Percentiles rank a stretch among this genome's conserved stretches.
phyloP scores from a whole-genome alignment of 148 eudicot species.

The Gaultheria prostrata region DNA sequence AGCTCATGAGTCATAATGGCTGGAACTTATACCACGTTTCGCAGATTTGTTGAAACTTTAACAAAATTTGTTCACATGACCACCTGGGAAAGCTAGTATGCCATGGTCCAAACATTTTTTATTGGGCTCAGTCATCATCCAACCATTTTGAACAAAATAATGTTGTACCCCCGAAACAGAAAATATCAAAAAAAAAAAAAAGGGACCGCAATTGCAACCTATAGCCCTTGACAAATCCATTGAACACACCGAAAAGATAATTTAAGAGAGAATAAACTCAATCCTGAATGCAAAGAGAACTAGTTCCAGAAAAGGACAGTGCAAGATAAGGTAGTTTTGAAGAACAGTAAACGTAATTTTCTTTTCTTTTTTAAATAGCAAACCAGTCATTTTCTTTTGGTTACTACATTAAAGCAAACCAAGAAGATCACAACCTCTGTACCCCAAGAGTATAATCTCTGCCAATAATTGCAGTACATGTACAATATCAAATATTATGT shows the following conservation, averaged over 20 bases:
- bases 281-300: not conserved
- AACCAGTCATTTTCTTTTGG: not conserved
- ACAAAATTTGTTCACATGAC: not conserved
- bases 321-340: not conserved
- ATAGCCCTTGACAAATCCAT: not conserved
- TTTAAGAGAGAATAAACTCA: not conserved
- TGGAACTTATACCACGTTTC: not conserved
- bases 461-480: not conserved
- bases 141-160: not conserved
- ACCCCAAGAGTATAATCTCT: not conserved
- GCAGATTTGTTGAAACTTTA: not conserved
- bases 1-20: not conserved
- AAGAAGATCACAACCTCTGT: not conserved
- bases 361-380: no score
- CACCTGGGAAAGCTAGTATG: not conserved
- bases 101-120: not conserved
- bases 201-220: not conserved
- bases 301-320: not conserved
- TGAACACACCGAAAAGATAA: not conserved
- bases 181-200: not conserved
- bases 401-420: not conserved
- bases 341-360: no score
- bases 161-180: not conserved
- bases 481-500: no score
- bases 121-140: not conserved